A percentile compares a stretch with the other conserved stretches of the same genome.
These are phyloP conservation scores for Juglanconis sp. DNA, from an alignment of 2,329 filamentous ascomycete genomes.

Conservation along the genomic window DNA sequence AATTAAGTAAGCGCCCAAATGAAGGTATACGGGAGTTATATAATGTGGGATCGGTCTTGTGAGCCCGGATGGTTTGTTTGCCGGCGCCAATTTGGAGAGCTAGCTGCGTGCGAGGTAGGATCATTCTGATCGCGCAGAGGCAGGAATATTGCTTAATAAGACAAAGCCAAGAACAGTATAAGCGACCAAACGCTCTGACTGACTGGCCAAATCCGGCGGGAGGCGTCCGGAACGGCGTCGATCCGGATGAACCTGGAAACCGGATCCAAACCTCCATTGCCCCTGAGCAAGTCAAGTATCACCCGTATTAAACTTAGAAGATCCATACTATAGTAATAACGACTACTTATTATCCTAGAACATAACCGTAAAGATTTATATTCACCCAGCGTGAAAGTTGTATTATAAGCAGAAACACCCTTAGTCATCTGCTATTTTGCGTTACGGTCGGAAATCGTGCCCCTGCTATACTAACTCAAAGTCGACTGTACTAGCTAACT, in stretches of 20 bases:
- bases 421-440: too few relatives aligned
- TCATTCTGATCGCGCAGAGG: neutral
- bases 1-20: neutral
- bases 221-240: constrained; percentile 12
- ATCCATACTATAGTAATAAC: too few relatives aligned
- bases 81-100: neutral
- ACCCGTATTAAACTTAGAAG: too few relatives aligned
- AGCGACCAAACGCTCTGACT: neutral
- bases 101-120: neutral
- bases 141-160: neutral
- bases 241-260: constrained; percentile 4
- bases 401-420: too few relatives aligned
- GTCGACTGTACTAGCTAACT: too few relatives aligned
- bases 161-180: neutral
- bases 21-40: neutral
- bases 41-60: neutral
- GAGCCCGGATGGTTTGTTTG: neutral
- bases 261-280: neutral
- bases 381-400: too few relatives aligned
- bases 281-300: neutral
- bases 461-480: too few relatives aligned
- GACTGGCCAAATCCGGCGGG: neutral
- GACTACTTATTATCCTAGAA: too few relatives aligned
- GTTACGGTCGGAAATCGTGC: too few relatives aligned
- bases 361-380: too few relatives aligned